Percentiles rank a stretch among this genome's conserved stretches.
Conservation (phyloP, 495 filamentous ascomycete genomes). For the Penicilliopsis zonata region DNA sequence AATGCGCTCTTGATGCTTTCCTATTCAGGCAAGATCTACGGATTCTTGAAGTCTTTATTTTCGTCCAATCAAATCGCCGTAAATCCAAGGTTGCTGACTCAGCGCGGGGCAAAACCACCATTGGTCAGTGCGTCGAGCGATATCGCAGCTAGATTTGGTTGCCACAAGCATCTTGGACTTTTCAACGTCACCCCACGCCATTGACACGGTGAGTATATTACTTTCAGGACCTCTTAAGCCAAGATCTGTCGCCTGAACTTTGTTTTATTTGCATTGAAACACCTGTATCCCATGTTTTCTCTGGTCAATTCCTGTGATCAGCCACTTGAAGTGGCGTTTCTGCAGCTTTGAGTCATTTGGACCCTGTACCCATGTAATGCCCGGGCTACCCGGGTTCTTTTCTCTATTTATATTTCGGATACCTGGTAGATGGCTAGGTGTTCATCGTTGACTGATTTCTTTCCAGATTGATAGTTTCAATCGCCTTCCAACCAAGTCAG, state of each 20-base stretch:
- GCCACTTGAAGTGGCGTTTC: neutral
- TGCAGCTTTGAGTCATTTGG: neutral
- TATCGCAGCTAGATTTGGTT: constrained; percentile 18
- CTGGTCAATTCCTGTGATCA: neutral
- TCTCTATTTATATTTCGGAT: too few species aligned
- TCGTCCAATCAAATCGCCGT: too few species aligned
- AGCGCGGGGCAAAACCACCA: constrained; percentile 19
- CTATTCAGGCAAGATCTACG: too few species aligned
- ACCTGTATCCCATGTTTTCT: neutral
- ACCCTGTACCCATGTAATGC: too few species aligned
- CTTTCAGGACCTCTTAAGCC: too few species aligned
- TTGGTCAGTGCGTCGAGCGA: constrained; percentile 15
- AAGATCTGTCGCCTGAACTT: too few species aligned
- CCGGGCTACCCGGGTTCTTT: too few species aligned
- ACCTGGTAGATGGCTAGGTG: too few species aligned
- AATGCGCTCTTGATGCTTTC: too few species aligned
- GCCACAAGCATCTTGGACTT: constrained; percentile 16
- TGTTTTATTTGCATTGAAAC: neutral
- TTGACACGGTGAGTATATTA: constrained; percentile 17
- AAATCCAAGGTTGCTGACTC: constrained; percentile 24
- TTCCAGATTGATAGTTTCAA: constrained; percentile 4
- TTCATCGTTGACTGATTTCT: constrained; percentile 7
- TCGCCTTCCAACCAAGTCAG: constrained; percentile 6
- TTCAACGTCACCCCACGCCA: constrained; percentile 7
- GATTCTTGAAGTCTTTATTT: too few species aligned